Evolutionary conservation across 768 basidiomycete genomes (phyloP), one percentile per base, ranked within the genome.

Genomic region (Neoboletus magnificus): DNA sequence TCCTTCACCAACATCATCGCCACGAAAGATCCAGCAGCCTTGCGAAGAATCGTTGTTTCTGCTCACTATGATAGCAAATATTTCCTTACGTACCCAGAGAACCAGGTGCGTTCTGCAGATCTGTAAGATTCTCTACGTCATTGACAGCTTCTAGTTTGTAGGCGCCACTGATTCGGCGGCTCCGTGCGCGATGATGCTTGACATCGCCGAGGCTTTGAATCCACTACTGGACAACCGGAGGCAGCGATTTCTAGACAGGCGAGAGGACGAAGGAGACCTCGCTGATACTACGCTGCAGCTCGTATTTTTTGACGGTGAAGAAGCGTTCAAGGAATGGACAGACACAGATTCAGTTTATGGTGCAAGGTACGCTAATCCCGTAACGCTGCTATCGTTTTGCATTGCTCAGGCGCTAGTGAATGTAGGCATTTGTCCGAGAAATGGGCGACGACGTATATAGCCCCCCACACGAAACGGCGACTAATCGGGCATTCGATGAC

Each of bases 121-220:
- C 41, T 42, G 9, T 44, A 9, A 29, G 7, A 29, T 59, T 42
- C 22, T 11, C 49, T 49, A 54, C 36, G 41, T 47, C 27, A 20
- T 46, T 69, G 47, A 61, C 55, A 50, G 20, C 56, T 51, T 55
- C 48, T 48, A 98, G 91, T 99, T 99, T 69, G 76, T 99, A 65
- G 97, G 97, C 33, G 97, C 97, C 10, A 98, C 94, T 11, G 97
- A 99, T 69, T 97, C 94, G 1, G 97, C 95, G 7, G 93, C 92
- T 33, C 86, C 97, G 3, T 98, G 95, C 61, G 93, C 94, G 5
- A 86, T 98, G 73, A 81, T 99, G 76, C 82, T 98, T 29, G 94
- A 98, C 71, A 75, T 98, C 16, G 97, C 94, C 0, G 90, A 94
- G 71, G 74, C 88, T 6, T 73, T 98, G 37, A 83, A 90, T 56